A percentile compares a stretch with the other conserved stretches of the same genome.
Conservation (phyloP, 768 basidiomycete genomes). For the Multifurca ochricompacta region DNA sequence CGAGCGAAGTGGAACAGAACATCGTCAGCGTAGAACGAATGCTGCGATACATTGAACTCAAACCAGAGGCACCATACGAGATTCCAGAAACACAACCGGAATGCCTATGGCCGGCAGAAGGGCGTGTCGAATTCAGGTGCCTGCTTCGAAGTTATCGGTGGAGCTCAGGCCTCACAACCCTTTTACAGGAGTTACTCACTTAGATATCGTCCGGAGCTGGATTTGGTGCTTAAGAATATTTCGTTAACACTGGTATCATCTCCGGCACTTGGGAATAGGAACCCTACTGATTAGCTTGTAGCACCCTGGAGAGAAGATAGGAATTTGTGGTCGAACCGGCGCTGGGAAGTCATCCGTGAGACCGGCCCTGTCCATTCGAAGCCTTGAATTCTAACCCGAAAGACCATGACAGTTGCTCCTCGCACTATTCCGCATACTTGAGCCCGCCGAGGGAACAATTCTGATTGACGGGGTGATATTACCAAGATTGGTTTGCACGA, state of each 20-base stretch:
- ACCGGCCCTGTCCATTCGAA: neutral
- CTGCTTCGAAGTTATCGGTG: slow-evolving; percentile 23
- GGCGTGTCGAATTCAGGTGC: slow-evolving; percentile 66
- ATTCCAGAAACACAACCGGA: slow-evolving; percentile 49
- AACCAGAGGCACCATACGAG: slow-evolving; percentile 68
- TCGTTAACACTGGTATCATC: slow-evolving; percentile 55
- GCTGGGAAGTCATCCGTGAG: slow-evolving; percentile 69
- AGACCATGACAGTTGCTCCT: slow-evolving; percentile 43
- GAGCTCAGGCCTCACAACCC: neutral
- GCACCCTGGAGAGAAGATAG: slow-evolving; percentile 78
- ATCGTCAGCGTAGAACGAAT: slow-evolving; percentile 88
- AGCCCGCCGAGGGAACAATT: slow-evolving; percentile 60
- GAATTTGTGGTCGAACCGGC: slow-evolving; percentile 83
- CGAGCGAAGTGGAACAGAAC: slow-evolving; percentile 86
- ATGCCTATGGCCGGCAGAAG: slow-evolving; percentile 62
- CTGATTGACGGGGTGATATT: slow-evolving; percentile 72
- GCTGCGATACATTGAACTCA: slow-evolving; percentile 67
- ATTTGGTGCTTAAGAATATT: slow-evolving; percentile 71
- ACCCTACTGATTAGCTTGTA: slow-evolving; percentile 23
- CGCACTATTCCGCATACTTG: slow-evolving; percentile 71
- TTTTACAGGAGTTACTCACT: slow-evolving; percentile 56
- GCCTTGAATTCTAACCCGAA: neutral
- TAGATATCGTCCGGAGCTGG: slow-evolving; percentile 72
- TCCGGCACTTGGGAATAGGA: neutral
- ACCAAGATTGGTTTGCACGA: slow-evolving; percentile 69